Evolutionary conservation across 805 yeast species (phyloP).

Genomic region (Debaryomyces castellii): DNA sequence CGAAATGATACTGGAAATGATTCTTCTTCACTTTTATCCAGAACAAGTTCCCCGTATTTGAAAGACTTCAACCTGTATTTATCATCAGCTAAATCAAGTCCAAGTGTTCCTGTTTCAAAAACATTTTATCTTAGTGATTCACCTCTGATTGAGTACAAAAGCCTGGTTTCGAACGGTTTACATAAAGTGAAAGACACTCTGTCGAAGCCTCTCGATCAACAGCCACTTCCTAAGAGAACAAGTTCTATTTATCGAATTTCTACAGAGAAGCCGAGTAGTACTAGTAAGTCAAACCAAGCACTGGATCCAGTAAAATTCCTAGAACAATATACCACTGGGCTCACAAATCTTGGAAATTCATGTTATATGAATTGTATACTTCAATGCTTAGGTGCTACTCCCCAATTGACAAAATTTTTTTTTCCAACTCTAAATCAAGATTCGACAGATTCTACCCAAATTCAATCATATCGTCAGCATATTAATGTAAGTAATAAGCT

Average conservation of each 20-base stretch:
- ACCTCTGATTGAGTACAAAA: neutral
- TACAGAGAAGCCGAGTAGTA: neutral
- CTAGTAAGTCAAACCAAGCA: neutral
- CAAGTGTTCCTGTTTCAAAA: constrained; percentile 18
- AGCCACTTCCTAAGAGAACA: neutral
- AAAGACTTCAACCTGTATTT: constrained; percentile 31
- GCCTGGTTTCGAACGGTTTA: neutral
- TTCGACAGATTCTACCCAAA: constrained; percentile 7
- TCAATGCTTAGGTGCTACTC: constrained; percentile 82
- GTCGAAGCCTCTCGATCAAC: constrained; percentile 6
- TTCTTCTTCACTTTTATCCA: neutral
- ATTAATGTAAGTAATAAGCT: constrained; percentile 71
- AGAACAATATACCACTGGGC: constrained; percentile 61
- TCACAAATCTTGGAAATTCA: constrained; percentile 82
- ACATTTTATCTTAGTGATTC: constrained; percentile 6
- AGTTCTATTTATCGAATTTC: neutral
- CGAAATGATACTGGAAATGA: neutral
- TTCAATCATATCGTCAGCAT: constrained; percentile 59
- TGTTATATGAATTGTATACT: constrained; percentile 90
- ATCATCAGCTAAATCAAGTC: constrained; percentile 23
- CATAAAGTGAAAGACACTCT: neutral
- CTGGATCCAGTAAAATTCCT: constrained; percentile 12
- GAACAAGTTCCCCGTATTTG: constrained; percentile 21
- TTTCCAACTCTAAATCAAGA: constrained; percentile 30
- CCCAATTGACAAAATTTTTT: constrained; percentile 62